A percentile compares a stretch with the other conserved stretches of the same genome.
phyloP scores from a whole-genome alignment of 768 basidiomycete species.

The Basidioascus undulatus region DNA sequence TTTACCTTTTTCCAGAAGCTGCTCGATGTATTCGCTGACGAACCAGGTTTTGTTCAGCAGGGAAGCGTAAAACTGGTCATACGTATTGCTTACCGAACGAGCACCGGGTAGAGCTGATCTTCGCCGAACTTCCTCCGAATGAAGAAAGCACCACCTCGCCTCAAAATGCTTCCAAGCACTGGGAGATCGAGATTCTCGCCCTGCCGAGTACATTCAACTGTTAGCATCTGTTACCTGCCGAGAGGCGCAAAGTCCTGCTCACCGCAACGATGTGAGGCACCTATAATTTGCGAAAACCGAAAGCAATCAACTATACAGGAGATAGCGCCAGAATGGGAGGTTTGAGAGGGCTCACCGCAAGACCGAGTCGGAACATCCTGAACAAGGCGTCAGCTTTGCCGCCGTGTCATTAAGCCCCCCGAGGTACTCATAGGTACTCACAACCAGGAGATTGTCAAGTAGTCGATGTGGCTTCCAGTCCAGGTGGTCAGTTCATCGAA shows the following conservation, averaged over 20 bases:
- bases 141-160: conserved; percentile 11
- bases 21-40: conserved; percentile 11
- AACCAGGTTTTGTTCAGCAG: conserved; percentile 2
- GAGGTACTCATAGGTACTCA: neutral
- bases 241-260: no score
- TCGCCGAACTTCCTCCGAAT: conserved; percentile 6
- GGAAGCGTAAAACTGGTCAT: conserved; percentile 1
- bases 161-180: conserved; percentile 8
- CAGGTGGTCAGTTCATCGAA: no score
- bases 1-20: conserved; percentile 9
- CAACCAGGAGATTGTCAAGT: neutral
- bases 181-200: conserved; percentile 14
- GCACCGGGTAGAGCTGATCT: neutral
- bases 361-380: no score
- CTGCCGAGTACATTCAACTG: no score
- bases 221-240: no score
- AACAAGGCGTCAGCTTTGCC: no score
- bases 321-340: neutral
- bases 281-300: conserved; percentile 9
- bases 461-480: conserved; percentile 12
- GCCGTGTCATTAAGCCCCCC: no score
- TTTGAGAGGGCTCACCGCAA: no score
- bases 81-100: neutral
- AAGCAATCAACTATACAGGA: conserved; percentile 8
- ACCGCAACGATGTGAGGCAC: conserved; percentile 13